Percentiles rank a stretch among this genome's conserved stretches.
These are phyloP conservation scores for Mrakia gelida DNA, from an alignment of 768 basidiomycete genomes.

Conservation along the genomic window DNA sequence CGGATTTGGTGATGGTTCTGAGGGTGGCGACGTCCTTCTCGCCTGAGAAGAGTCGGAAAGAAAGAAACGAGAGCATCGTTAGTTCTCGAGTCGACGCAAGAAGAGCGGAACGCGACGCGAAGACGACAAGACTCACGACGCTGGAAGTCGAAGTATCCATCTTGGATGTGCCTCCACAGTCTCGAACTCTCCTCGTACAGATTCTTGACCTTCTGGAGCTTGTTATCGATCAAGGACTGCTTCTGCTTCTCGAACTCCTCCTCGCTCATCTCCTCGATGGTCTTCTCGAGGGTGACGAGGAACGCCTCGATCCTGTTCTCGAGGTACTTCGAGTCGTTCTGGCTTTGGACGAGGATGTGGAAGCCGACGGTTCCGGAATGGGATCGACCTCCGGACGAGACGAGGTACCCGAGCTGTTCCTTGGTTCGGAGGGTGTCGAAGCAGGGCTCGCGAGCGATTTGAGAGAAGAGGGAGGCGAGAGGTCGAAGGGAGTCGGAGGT, in stretches of 20 bases:
- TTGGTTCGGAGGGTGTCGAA: conserved; percentile 88
- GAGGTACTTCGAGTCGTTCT: conserved; percentile 70
- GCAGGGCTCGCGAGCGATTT: conserved; percentile 83
- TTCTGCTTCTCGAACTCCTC: conserved; percentile 77
- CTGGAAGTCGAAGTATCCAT: conserved; percentile 79
- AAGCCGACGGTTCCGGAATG: conserved; percentile 64
- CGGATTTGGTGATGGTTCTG: conserved; percentile 63
- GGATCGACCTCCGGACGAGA: conserved; percentile 53
- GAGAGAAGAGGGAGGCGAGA: conserved; percentile 64
- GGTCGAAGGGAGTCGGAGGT: conserved; percentile 63
- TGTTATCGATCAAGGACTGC: conserved; percentile 67
- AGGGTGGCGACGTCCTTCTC: conserved; percentile 67
- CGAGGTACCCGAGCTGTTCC: conserved; percentile 93
- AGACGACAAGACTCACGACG: conserved; percentile 56
- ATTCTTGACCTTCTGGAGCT: conserved; percentile 85
- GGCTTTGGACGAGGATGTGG: conserved; percentile 82
- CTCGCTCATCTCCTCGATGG: conserved; percentile 57
- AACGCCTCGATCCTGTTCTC: conserved; percentile 87
- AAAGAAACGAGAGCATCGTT: background rate
- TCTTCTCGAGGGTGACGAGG: conserved; percentile 56
- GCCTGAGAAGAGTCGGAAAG: conserved; percentile 49
- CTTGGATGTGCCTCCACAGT: conserved; percentile 67
- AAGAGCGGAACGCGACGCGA: background rate
- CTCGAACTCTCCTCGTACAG: conserved; percentile 64
- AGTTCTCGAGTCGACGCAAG: background rate